A percentile compares a stretch with the other conserved stretches of the same genome.
These are phyloP conservation scores for sweet orange (Citrus sinensis) DNA, from an alignment of 345 rosid species.

Conservation along the genomic window DNA sequence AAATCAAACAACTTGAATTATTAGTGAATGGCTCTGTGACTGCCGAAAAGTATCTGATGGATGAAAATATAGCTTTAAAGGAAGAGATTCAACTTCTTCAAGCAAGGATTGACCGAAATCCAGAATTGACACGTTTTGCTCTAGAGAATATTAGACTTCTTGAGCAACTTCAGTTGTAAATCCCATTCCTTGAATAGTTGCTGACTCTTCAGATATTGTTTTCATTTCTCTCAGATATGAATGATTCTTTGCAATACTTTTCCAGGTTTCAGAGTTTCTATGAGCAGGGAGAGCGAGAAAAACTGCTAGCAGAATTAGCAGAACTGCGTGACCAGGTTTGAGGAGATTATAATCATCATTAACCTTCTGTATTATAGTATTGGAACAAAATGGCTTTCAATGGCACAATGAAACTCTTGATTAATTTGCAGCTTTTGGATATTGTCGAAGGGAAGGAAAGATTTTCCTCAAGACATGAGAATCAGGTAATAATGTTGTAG, in stretches of 20 bases:
- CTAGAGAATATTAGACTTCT: conserved; percentile 62
- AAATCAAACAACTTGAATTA: conserved; percentile 54
- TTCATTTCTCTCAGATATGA: background rate
- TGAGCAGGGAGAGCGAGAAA: conserved; percentile 71
- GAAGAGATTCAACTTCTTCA: conserved; percentile 65
- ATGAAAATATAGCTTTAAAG: conserved; percentile 59
- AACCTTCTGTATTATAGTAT: background rate
- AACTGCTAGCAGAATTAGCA: conserved; percentile 59
- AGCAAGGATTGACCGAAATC: conserved; percentile 51
- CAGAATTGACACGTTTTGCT: conserved; percentile 56
- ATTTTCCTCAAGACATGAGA: conserved; percentile 25
- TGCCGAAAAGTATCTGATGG: conserved; percentile 48
- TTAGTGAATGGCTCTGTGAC: conserved; percentile 45
- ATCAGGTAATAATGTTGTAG: conserved; percentile 35
- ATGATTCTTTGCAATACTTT: conserved; percentile 12
- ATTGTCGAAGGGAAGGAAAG: conserved; percentile 40
- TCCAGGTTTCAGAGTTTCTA: conserved; percentile 65
- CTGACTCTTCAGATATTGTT: conserved; percentile 17
- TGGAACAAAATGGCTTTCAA: background rate
- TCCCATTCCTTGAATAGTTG: conserved; percentile 16
- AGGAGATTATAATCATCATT: conserved; percentile 3
- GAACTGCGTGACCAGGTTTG: conserved; percentile 73
- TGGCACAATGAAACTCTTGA: conserved; percentile 8
- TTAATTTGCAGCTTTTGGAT: conserved; percentile 47
- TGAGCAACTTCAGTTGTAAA: conserved; percentile 70